These are phyloP conservation scores for Yamadazyma paraphyllophila DNA, from an alignment of 805 yeast species.

Conservation along the genomic window DNA sequence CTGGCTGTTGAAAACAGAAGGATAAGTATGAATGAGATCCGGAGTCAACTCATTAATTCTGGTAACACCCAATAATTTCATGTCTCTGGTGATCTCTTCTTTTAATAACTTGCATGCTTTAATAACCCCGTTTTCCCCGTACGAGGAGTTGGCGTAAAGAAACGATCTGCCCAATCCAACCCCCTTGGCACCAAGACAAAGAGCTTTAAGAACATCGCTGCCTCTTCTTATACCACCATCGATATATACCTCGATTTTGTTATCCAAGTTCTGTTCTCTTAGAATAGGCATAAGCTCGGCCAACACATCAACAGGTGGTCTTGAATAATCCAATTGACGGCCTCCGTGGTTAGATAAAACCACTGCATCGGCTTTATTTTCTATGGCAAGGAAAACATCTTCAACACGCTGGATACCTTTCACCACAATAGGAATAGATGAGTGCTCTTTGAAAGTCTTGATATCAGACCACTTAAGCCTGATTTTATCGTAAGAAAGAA, in stretches of 20 bases:
- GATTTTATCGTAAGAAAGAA: conserved; percentile 11
- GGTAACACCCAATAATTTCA: conserved; percentile 79
- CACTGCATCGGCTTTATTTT: conserved; percentile 70
- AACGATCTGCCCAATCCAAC: conserved; percentile 71
- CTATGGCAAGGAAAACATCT: conserved; percentile 71
- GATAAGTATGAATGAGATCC: conserved; percentile 24
- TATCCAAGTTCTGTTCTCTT: conserved; percentile 43
- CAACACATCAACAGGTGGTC: conserved; percentile 73
- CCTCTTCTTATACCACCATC: conserved; percentile 75
- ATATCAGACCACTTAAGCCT: conserved; percentile 34
- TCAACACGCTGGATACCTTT: conserved; percentile 83
- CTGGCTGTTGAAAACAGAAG: conserved; percentile 24
- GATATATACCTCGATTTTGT: conserved; percentile 50
- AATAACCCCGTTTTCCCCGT: conserved; percentile 63
- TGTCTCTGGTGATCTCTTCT: conserved; percentile 72
- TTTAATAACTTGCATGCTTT: conserved; percentile 59
- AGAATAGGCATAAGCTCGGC: conserved; percentile 65
- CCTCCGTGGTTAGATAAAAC: conserved; percentile 90
- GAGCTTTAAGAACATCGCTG: conserved; percentile 61
- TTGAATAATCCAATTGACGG: conserved; percentile 76
- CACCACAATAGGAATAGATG: conserved; percentile 46
- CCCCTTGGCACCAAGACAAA: conserved; percentile 68
- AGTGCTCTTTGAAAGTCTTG: conserved; percentile 22
- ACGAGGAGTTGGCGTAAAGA: conserved; percentile 59
- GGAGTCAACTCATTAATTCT: conserved; percentile 49